phyloP scores from a whole-genome alignment of 2,329 filamentous ascomycete genomes.

The Aspergillus piperis region DNA sequence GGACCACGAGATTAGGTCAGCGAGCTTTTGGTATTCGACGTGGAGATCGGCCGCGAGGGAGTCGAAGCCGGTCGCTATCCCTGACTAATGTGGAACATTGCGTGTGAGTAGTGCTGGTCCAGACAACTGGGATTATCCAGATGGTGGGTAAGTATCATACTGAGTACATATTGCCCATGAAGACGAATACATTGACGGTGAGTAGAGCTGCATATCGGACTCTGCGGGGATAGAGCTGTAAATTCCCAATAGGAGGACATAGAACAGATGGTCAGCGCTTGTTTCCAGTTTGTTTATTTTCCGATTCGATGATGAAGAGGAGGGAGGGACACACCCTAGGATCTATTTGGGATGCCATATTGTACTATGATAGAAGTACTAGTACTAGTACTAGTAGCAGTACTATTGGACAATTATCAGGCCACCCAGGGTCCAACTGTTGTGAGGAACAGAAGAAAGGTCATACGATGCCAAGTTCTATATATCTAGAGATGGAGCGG shows the following conservation, averaged over 20 bases:
- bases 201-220: slow-evolving; percentile 29
- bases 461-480: background rate
- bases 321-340: slow-evolving; percentile 20
- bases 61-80: slow-evolving; percentile 28
- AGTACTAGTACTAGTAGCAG: background rate
- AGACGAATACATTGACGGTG: slow-evolving; percentile 31
- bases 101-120: background rate
- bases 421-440: background rate
- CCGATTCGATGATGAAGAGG: background rate
- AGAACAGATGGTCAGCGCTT: background rate
- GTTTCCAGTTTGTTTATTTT: too few relatives aligned
- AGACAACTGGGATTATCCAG: background rate
- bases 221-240: slow-evolving; percentile 25
- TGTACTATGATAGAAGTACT: background rate
- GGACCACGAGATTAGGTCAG: slow-evolving; percentile 26
- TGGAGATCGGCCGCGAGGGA: slow-evolving; percentile 25
- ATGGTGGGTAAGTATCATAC: slow-evolving; percentile 9
- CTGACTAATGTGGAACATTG: slow-evolving; percentile 17
- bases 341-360: slow-evolving; percentile 15
- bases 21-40: slow-evolving; percentile 18
- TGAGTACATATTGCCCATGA: slow-evolving; percentile 34
- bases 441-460: background rate
- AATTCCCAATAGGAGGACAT: background rate
- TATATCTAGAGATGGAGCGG: background rate
- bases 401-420: background rate